phyloP scores from a whole-genome alignment of 768 basidiomycete genomes.

The Suillus occidentalis region DNA sequence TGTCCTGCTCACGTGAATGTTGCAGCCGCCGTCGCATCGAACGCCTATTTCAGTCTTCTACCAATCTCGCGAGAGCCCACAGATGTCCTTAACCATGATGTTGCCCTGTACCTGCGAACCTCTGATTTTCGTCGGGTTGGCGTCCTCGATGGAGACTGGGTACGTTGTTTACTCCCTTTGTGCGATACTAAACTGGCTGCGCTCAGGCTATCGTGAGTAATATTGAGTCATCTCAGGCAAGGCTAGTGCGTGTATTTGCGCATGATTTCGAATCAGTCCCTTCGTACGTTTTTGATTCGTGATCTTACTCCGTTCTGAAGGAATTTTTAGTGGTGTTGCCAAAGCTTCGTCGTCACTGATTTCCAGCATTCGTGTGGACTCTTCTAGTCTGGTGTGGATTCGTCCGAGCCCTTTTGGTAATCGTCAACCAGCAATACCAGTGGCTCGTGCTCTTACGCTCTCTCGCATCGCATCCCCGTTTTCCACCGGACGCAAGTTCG shows the following conservation, averaged over 20 bases:
- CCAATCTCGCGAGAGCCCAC: conserved; percentile 23
- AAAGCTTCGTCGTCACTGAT: conserved; percentile 52
- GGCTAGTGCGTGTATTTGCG: conserved; percentile 60
- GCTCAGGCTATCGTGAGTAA: conserved; percentile 51
- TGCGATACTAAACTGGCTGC: conserved; percentile 8
- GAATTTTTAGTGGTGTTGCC: conserved; percentile 37
- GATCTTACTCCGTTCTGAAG: conserved; percentile 5
- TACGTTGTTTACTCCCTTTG: conserved; percentile 29
- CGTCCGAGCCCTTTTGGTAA: conserved; percentile 62
- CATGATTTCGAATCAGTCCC: conserved; percentile 43
- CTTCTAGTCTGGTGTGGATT: conserved; percentile 35
- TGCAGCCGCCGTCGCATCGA: conserved; percentile 11
- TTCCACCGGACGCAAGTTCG: conserved; percentile 63
- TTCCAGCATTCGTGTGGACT: conserved; percentile 46
- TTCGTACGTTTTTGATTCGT: conserved; percentile 31
- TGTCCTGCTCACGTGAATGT: not conserved
- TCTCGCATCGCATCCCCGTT: conserved; percentile 80
- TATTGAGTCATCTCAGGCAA: conserved; percentile 34
- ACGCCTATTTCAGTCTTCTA: conserved; percentile 25
- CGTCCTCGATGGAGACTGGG: conserved; percentile 78
- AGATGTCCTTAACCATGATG: conserved; percentile 39
- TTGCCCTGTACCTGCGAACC: conserved; percentile 61
- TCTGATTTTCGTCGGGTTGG: conserved; percentile 67
- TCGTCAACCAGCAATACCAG: conserved; percentile 59
- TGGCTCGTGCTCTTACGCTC: conserved; percentile 67